phyloP scores from a whole-genome alignment of 2,329 filamentous ascomycete genomes.

The Pestalotiopsis sp. region DNA sequence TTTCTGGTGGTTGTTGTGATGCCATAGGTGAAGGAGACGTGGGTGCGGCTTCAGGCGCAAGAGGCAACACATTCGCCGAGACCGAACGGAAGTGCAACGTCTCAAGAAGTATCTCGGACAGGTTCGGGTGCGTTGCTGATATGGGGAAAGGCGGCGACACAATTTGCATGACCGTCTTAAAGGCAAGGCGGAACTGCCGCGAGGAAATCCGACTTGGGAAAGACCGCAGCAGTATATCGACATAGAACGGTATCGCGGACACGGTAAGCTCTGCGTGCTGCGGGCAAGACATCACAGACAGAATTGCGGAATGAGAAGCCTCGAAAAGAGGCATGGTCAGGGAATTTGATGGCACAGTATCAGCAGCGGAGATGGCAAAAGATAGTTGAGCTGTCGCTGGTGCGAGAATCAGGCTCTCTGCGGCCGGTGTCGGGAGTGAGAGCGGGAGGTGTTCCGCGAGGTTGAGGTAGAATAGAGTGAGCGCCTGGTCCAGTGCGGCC shows the following conservation, averaged over 20 bases:
- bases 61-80: conserved; percentile 46
- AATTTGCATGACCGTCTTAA: conserved; percentile 82
- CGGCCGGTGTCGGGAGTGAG: conserved; percentile 64
- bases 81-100: conserved; percentile 68
- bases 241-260: conserved; percentile 78
- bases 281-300: conserved; percentile 80
- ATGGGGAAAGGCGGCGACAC: conserved; percentile 79
- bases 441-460: conserved; percentile 82
- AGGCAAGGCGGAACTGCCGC: conserved; percentile 85
- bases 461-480: conserved; percentile 90
- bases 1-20: conserved; percentile 25
- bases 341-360: conserved; percentile 37
- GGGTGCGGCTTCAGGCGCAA: conserved; percentile 42
- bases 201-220: conserved; percentile 80
- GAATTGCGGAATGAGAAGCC: conserved; percentile 79
- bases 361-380: conserved; percentile 28
- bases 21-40: conserved; percentile 34
- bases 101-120: conserved; percentile 82
- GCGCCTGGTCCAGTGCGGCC: conserved; percentile 60
- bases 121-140: conserved; percentile 70
- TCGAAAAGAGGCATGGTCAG: conserved; percentile 72
- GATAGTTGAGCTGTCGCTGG: conserved; percentile 75
- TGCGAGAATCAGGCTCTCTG: conserved; percentile 73
- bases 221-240: conserved; percentile 76
- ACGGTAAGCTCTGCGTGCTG: conserved; percentile 73